Base-by-base conservation (phyloP, 1,284 basidiomycete genomes). In the Schizophyllum commune region DNA sequence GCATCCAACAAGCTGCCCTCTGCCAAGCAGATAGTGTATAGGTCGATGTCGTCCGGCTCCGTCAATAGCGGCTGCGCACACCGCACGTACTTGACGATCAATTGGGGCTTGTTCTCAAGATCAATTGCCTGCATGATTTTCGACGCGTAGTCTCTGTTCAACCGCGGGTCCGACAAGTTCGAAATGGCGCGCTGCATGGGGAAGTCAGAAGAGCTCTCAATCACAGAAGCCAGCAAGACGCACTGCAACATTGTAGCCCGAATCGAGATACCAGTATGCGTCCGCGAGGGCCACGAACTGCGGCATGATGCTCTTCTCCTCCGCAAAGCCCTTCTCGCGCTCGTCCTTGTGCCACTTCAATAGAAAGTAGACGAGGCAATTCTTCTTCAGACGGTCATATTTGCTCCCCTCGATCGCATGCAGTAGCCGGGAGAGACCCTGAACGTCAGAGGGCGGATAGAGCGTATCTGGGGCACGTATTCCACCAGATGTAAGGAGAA, bases 211-310 rank as follows among this genome's bases (percentile, higher is more conserved):
- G 51, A 33, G 27, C n/a, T 53, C 57, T 17, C 58, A 52, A 54
- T 62, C 21, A 55, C 57, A 32, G 58, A 11, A 2, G 33, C 55
- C 39, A 60, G 11, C 52, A n/a, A 52, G 27, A 80, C 86, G 65
- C 70, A 90, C 88, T 57, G 77, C 69, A 59, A 88, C 70, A 55
- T 85, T 75, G 20, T 79, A 74, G n/a, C 85, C 88, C 2, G 82
- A 78, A 72, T 92, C 90, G 65, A 92, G 73, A 68, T 82, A 74
- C 88, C 89, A 92, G 74, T 92, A 92, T 67, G 89, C 90, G 72
- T 91, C 86, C 21, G 87, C 82, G 55, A 91, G 77, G 8, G 81
- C 76, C 15, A 81, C 77, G 67, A 91, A 91, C 66, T 91, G 89
- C 1, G 88, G 85, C 6, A 87, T 83, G 62, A 92, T 85, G 65